Evolutionary conservation across 129 eudicot species (phyloP).

Genomic region (Calendula officinalis): DNA sequence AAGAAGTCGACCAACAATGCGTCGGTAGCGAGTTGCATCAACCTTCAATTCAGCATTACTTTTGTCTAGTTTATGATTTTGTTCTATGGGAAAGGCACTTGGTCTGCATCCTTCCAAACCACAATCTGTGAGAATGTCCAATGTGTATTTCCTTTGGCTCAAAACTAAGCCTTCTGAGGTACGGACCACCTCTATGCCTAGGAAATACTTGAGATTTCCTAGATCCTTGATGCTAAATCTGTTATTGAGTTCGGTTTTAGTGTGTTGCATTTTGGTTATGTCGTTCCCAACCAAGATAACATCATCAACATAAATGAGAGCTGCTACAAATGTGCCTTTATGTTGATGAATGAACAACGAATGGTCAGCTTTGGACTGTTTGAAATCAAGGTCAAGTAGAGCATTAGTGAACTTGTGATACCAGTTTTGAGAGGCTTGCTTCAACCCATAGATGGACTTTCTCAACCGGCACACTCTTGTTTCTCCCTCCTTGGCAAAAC

Average conservation of each 20-base stretch:
- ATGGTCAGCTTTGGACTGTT: not conserved
- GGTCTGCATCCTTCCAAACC: not conserved
- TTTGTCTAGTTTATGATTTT: not conserved
- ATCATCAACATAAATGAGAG: constrained; percentile 17
- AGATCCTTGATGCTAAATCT: not conserved
- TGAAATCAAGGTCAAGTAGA: not conserved
- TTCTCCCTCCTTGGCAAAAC: not conserved
- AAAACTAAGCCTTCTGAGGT: not conserved
- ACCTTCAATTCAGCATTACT: not conserved
- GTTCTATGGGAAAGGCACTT: not conserved
- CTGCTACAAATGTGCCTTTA: not conserved
- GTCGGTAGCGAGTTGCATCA: not conserved
- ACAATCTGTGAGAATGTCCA: not conserved
- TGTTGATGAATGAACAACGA: not conserved
- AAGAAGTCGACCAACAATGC: not conserved
- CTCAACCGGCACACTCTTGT: not conserved
- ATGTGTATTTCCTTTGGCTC: constrained; percentile 1
- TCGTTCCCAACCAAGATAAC: not conserved
- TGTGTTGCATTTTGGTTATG: not conserved
- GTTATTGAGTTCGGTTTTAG: not conserved
- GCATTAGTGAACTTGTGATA: not conserved
- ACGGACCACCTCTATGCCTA: not conserved
- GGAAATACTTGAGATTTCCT: not conserved
- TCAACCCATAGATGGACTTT: not conserved
- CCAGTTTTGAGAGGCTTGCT: not conserved